Percentiles rank a stretch among this genome's conserved stretches.
Conservation (phyloP, 331 rosid genomes). For the Rhamnella rubrinervis region DNA sequence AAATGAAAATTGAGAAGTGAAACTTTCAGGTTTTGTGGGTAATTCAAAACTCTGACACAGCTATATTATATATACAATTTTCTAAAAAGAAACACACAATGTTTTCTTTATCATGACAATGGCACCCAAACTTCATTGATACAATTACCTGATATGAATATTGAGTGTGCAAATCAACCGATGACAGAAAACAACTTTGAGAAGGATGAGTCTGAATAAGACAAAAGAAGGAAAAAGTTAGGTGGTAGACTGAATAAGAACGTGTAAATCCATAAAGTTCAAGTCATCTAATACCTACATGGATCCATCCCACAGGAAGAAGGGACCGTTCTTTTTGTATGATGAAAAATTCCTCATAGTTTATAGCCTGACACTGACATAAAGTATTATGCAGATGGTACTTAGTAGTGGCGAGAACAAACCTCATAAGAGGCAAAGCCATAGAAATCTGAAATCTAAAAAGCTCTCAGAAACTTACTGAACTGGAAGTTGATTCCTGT, state of each 20-base stretch:
- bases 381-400: constrained; percentile 31
- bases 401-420: constrained; percentile 25
- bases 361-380: constrained; percentile 75
- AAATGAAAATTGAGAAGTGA: background rate
- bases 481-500: constrained; percentile 81
- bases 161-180: constrained; percentile 88
- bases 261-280: background rate
- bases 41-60: background rate
- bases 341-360: constrained; percentile 71
- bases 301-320: constrained; percentile 85
- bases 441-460: constrained; percentile 5
- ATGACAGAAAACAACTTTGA: constrained; percentile 87
- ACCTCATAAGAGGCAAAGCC: background rate
- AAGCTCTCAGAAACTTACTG: constrained; percentile 49
- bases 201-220: constrained; percentile 78
- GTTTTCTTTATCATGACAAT: constrained; percentile 1
- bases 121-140: constrained; percentile 2
- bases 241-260: constrained; percentile 9
- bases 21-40: too few relatives aligned
- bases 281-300: constrained; percentile 42
- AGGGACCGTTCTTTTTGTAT: constrained; percentile 72
- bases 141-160: constrained; percentile 71
- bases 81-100: background rate
- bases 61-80: background rate
- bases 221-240: constrained; percentile 3